Conservation (phyloP, 768 basidiomycete species). For the Kwoniella dejecticola region DNA sequence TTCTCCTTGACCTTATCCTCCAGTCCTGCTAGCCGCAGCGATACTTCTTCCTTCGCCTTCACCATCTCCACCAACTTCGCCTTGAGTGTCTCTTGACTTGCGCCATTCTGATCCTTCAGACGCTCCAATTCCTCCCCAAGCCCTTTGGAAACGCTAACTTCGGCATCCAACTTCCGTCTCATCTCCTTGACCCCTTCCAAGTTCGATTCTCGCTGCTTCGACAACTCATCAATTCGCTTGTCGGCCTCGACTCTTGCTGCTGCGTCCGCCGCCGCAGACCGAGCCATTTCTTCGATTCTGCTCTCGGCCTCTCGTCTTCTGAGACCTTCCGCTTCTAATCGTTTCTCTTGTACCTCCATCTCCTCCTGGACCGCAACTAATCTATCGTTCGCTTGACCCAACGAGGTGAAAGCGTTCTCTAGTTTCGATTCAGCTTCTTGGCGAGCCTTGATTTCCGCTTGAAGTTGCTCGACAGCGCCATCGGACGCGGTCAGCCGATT, state of each 20-base stretch:
- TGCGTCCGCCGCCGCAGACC: conserved; percentile 3
- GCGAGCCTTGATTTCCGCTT: conserved; percentile 1
- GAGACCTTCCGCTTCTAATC: conserved; percentile 6
- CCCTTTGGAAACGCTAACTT: background rate
- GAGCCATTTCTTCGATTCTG: background rate
- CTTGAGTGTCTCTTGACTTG: background rate
- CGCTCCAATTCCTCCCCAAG: conserved; percentile 2
- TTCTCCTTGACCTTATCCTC: background rate
- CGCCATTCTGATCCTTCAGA: background rate
- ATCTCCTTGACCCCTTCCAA: conserved; percentile 1
- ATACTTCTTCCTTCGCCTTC: background rate
- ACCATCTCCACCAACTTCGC: background rate
- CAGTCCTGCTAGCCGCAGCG: background rate
- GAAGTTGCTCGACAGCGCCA: conserved; percentile 12
- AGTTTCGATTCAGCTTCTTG: conserved; percentile 10
- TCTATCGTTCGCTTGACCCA: background rate
- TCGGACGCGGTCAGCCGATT: background rate
- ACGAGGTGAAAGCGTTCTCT: background rate
- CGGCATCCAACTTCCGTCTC: conserved; percentile 2
- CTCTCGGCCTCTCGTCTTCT: conserved; percentile 13
- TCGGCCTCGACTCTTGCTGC: conserved; percentile 1
- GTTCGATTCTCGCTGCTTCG: conserved; percentile 6
- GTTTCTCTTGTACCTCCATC: conserved; percentile 8
- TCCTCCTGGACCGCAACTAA: conserved; percentile 13
- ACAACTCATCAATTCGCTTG: background rate